phyloP scores from a whole-genome alignment of 257 asterid genomes.

The Solanum bukasovii region DNA sequence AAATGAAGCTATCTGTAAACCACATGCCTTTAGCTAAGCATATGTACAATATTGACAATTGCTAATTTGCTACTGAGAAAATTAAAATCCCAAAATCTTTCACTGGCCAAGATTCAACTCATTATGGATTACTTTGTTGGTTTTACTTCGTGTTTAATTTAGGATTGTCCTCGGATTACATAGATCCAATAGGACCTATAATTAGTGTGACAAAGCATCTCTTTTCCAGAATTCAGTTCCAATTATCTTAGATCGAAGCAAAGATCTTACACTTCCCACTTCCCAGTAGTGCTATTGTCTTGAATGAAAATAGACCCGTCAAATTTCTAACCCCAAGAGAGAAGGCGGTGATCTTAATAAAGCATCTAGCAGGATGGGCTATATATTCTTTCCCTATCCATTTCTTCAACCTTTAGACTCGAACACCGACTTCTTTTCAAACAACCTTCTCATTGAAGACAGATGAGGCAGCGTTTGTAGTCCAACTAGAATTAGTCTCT shows the following conservation, averaged over 20 bases:
- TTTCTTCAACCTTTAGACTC: slow-evolving; percentile 35
- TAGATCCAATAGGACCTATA: slow-evolving; percentile 21
- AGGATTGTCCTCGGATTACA: no score
- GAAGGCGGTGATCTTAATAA: slow-evolving; percentile 12
- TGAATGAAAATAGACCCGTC: slow-evolving; percentile 23
- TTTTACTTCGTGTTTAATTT: no score
- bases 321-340: slow-evolving; percentile 25
- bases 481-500: no score
- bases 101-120: background rate
- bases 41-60: background rate
- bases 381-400: slow-evolving; percentile 49
- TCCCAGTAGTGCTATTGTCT: slow-evolving; percentile 43
- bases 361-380: slow-evolving; percentile 55
- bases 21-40: background rate
- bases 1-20: background rate
- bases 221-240: slow-evolving; percentile 34
- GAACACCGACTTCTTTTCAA: slow-evolving; percentile 39
- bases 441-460: slow-evolving; percentile 73
- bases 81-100: background rate
- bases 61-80: background rate
- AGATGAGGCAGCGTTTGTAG: no score
- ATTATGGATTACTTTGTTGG: background rate
- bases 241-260: slow-evolving; percentile 9
- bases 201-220: slow-evolving; percentile 41
- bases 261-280: slow-evolving; percentile 38